Base-by-base conservation (phyloP, 208 protist genomes). In the Trypanosoma platydactyli region DNA sequence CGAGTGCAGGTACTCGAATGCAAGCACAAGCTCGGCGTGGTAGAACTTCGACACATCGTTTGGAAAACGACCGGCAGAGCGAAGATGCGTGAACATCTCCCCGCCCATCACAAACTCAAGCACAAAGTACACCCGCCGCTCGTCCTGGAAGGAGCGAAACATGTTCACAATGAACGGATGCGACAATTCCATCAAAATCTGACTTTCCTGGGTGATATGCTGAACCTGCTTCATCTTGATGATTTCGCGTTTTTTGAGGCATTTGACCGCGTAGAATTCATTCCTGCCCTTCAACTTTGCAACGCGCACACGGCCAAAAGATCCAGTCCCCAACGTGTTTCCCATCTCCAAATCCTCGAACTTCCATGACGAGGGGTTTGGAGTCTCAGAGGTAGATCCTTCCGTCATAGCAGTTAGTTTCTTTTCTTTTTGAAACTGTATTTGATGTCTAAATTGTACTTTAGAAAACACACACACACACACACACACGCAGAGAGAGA, bases 81-180 rank as follows among this genome's bases (percentile, higher is more conserved):
- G 84, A 64, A 97, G 83, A 79, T 96, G 91, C 41, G 83, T 91
- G 75, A 94, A 93, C 79, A 96, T 84, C 83, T 94, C 89, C 0
- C 91, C 88, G 38, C 95, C 95, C 76, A 94, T 89, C 60, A 98
- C 81, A 64, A 93, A 98, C 71, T 98, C 91, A 52, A 98, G 70
- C 55, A 98, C 81, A 69, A 98, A 75, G 80, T 97, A 98, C 56
- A 98, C 76, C 60, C 88, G 84, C 55, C 83, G 77, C 13, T 94
- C 84, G 51, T 94, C 97, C 83, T 98, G 95, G 71, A 98, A 98
- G 15, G 95, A 89, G 71, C 87, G 96, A 73, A 97, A 80, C 73
- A 98, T 83, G 72, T 86, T 86, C 40, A 98, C 94, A 68, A 98
- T 93, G 71, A 95, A 95, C 20, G 95, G 94, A 80, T 98, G 95